phyloP scores from a whole-genome alignment of 2,329 filamentous ascomycete genomes.

The Coleophoma cylindrospora region DNA sequence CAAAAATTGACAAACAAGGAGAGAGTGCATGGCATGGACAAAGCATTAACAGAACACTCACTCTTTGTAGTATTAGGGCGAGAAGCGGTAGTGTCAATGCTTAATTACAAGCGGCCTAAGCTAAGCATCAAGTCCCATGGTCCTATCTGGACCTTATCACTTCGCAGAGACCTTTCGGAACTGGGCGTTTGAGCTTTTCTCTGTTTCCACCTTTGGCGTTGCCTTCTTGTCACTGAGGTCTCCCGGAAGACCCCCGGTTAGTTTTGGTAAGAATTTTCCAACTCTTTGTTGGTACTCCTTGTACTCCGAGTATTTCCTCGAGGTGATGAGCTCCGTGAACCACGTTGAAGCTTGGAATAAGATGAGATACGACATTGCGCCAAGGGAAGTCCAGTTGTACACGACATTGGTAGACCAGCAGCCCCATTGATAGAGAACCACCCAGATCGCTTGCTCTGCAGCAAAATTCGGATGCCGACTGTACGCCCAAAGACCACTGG shows the following conservation, averaged over 20 bases:
- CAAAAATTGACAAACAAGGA: too few relatives aligned
- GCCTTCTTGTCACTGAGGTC: slow-evolving; percentile 2
- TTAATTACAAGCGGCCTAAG: too few relatives aligned
- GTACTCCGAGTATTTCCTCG: slow-evolving; percentile 85
- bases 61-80: too few relatives aligned
- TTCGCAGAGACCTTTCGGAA: background rate
- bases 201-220: background rate
- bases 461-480: slow-evolving; percentile 94
- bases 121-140: too few relatives aligned
- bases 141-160: background rate
- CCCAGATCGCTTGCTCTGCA: slow-evolving; percentile 88
- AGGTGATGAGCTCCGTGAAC: slow-evolving; percentile 78
- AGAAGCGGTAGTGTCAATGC: too few relatives aligned
- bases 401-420: slow-evolving; percentile 67
- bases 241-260: slow-evolving; percentile 5
- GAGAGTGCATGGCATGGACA: too few relatives aligned
- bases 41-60: too few relatives aligned
- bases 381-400: slow-evolving; percentile 75
- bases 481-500: slow-evolving; percentile 79
- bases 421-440: slow-evolving; percentile 82
- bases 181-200: background rate
- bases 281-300: slow-evolving; percentile 76
- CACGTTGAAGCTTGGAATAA: slow-evolving; percentile 88
- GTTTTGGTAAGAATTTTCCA: slow-evolving; percentile 70
- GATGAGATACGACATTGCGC: slow-evolving; percentile 63